Conservation (phyloP, 176 grass and related monocot species). For the Bonia amplexicaulis region DNA sequence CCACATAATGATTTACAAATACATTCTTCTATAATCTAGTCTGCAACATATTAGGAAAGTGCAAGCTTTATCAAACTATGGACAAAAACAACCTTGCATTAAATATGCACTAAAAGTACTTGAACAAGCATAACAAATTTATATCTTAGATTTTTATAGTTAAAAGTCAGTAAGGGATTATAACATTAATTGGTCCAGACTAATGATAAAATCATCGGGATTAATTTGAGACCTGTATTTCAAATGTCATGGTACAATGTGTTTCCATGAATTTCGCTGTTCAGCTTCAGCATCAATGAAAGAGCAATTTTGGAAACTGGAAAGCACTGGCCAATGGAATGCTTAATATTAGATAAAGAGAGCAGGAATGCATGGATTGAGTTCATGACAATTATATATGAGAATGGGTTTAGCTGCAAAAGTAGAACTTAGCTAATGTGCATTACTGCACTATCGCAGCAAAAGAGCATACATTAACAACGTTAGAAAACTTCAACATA, state of each 20-base stretch:
- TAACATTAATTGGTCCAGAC: neutral
- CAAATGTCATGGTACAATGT: neutral
- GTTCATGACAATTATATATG: neutral
- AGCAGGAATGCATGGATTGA: neutral
- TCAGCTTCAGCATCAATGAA: neutral
- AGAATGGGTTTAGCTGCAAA: neutral
- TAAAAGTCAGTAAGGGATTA: neutral
- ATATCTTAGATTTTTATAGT: neutral
- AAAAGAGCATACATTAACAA: neutral
- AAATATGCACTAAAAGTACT: neutral
- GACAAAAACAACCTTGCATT: slow-evolving; percentile 2
- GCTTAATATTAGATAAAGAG: neutral
- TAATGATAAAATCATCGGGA: neutral
- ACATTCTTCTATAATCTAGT: slow-evolving; percentile 92
- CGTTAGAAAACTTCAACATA: neutral
- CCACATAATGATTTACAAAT: slow-evolving; percentile 88
- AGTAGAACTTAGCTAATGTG: neutral
- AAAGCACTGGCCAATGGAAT: neutral
- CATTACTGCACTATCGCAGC: neutral
- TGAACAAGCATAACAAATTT: neutral
- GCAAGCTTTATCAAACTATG: slow-evolving; percentile 13
- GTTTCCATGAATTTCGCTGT: neutral
- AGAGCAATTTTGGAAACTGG: neutral
- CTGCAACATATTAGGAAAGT: slow-evolving; percentile 52
- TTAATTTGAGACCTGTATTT: neutral